A percentile compares a stretch with the other conserved stretches of the same genome.
Conservation (phyloP, 75 land plant species). For the Azolla pinnata region DNA sequence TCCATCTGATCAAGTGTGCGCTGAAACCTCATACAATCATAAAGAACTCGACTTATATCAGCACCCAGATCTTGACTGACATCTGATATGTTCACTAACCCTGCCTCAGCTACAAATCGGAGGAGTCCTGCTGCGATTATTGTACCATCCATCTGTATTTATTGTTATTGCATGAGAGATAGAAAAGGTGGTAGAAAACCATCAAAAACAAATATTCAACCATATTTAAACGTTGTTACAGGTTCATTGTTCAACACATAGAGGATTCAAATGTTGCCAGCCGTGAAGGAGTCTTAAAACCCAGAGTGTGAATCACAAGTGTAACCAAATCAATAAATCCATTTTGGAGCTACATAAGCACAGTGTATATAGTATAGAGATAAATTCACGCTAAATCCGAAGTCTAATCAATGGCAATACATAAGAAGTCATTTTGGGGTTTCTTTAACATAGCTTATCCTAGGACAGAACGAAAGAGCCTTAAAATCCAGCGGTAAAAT, state of each 20-base stretch:
- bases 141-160: conserved; percentile 80
- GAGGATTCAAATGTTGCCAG: neutral
- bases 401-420: neutral
- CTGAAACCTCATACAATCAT: conserved; percentile 65
- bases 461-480: neutral
- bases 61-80: conserved; percentile 47
- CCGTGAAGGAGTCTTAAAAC: too few species aligned
- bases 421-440: neutral
- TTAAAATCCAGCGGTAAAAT: neutral
- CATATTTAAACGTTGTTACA: too few species aligned
- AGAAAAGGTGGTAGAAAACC: neutral
- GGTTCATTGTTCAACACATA: too few species aligned
- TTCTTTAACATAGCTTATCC: neutral
- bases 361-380: too few species aligned
- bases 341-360: too few species aligned
- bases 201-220: neutral
- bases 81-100: conserved; percentile 32
- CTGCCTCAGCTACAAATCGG: conserved; percentile 47
- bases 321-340: too few species aligned
- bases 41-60: conserved; percentile 52
- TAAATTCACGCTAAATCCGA: too few species aligned
- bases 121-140: conserved; percentile 79
- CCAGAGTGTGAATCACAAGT: too few species aligned
- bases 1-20: conserved; percentile 41
- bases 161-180: neutral